phyloP scores from a whole-genome alignment of 1,139 yeast species.

The Protomyces inundatus region DNA sequence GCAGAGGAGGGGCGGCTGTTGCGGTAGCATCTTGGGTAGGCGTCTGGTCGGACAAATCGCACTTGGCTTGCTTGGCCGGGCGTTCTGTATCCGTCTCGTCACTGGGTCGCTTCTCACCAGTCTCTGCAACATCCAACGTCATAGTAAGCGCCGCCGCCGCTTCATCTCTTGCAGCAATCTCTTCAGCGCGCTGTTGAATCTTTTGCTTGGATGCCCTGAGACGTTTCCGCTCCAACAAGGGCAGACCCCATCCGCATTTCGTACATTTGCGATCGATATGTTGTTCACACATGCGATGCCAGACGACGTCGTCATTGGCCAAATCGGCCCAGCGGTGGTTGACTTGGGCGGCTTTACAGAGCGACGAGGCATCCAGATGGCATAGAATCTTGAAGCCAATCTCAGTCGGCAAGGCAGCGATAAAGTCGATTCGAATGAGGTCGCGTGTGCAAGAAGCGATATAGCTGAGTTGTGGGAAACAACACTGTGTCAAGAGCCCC shows the following conservation, averaged over 20 bases:
- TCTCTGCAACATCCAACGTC: background rate
- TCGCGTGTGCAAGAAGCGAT: conserved; percentile 73
- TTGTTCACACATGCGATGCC: conserved; percentile 98
- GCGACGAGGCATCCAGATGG: conserved; percentile 81
- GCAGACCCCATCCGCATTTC: conserved; percentile 98
- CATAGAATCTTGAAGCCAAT: conserved; percentile 76
- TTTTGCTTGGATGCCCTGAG: conserved; percentile 35
- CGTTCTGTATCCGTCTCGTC: background rate
- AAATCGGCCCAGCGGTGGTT: conserved; percentile 75
- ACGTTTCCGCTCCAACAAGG: conserved; percentile 55
- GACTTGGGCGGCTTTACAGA: conserved; percentile 91
- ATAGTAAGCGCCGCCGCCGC: too few species aligned
- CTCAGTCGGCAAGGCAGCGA: conserved; percentile 79
- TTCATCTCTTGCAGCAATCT: conserved; percentile 10
- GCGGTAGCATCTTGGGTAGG: background rate
- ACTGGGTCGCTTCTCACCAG: background rate
- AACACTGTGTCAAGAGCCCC: conserved; percentile 82
- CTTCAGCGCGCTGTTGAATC: conserved; percentile 31
- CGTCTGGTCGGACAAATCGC: background rate
- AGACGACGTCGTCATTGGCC: conserved; percentile 93
- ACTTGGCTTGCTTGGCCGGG: background rate
- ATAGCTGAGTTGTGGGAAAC: conserved; percentile 87
- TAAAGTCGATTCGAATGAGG: conserved; percentile 80
- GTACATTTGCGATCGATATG: conserved; percentile 96
- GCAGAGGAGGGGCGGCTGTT: background rate